These are phyloP conservation scores for Parafenestella ontariensis DNA, from an alignment of 2,329 filamentous ascomycete genomes.

Conservation along the genomic window DNA sequence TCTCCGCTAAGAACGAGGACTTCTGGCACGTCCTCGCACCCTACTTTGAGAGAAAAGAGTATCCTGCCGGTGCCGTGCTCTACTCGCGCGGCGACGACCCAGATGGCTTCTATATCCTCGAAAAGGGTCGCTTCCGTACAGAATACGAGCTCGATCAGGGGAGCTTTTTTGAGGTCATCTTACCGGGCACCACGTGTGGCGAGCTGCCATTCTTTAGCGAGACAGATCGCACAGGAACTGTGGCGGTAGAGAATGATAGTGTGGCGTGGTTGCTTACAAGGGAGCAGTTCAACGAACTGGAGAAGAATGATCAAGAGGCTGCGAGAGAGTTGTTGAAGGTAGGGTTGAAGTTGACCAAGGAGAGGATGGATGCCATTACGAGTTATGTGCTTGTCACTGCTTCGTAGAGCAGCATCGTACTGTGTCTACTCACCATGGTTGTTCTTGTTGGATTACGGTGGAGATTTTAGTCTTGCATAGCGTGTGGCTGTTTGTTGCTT, in stretches of 20 bases:
- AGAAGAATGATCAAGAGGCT: slow-evolving; percentile 75
- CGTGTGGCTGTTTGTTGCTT: no score
- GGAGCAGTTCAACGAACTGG: slow-evolving; percentile 74
- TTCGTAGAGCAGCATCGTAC: slow-evolving; percentile 14
- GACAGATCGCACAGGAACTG: slow-evolving; percentile 85
- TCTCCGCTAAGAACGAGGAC: slow-evolving; percentile 86
- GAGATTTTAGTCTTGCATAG: no score
- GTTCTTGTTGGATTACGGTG: no score
- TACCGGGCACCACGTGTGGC: slow-evolving; percentile 92
- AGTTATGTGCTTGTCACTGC: slow-evolving; percentile 49
- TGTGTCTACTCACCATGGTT: no score
- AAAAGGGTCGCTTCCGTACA: slow-evolving; percentile 85
- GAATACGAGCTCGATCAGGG: slow-evolving; percentile 94
- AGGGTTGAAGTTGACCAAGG: slow-evolving; percentile 90
- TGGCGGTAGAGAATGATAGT: slow-evolving; percentile 80
- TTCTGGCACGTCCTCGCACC: slow-evolving; percentile 86
- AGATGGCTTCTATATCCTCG: slow-evolving; percentile 87
- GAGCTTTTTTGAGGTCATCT: slow-evolving; percentile 86
- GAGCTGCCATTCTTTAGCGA: slow-evolving; percentile 96
- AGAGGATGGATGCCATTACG: slow-evolving; percentile 81
- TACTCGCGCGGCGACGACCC: slow-evolving; percentile 79
- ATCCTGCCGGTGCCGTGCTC: slow-evolving; percentile 72
- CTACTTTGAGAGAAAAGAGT: slow-evolving; percentile 77
- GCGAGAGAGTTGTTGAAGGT: slow-evolving; percentile 84
- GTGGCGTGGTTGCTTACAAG: slow-evolving; percentile 82